These are phyloP conservation scores for Lactarius evosmus DNA, from an alignment of 768 basidiomycete species.

Conservation along the genomic window DNA sequence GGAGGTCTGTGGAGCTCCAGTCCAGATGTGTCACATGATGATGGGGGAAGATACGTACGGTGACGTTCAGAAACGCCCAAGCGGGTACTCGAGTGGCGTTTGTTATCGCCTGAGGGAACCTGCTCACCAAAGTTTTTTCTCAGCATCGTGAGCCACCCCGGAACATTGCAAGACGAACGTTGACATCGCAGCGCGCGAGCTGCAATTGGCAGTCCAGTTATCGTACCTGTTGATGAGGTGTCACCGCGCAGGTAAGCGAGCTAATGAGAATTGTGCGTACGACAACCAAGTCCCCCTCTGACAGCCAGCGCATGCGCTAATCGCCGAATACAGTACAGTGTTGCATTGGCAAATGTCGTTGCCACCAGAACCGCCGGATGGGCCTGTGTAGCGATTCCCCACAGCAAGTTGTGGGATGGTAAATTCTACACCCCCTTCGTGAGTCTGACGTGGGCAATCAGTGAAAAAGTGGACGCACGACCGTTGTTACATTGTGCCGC, in stretches of 20 bases:
- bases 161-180: not conserved
- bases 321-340: conserved; percentile 13
- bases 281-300: conserved; percentile 13
- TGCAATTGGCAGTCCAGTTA: conserved; percentile 11
- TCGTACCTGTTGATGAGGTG: conserved; percentile 2
- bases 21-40: not conserved
- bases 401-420: not conserved
- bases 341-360: conserved; percentile 13
- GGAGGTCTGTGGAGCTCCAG: not conserved
- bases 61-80: conserved; percentile 17
- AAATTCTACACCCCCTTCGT: not conserved
- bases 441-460: not conserved
- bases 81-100: conserved; percentile 6
- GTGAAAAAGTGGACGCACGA: not conserved
- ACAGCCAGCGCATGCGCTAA: conserved; percentile 17
- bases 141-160: not conserved
- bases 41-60: not conserved
- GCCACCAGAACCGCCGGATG: not conserved
- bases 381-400: conserved; percentile 15
- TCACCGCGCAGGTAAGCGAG: not conserved
- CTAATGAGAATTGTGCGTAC: conserved; percentile 1
- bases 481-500: conserved; percentile 8
- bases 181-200: not conserved
- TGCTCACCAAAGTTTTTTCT: not conserved
- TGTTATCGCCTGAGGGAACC: conserved; percentile 5